Evolutionary conservation across 1,284 basidiomycete species (phyloP), one percentile per base, ranked within the genome.

Genomic region (Heliocybe sulcata): DNA sequence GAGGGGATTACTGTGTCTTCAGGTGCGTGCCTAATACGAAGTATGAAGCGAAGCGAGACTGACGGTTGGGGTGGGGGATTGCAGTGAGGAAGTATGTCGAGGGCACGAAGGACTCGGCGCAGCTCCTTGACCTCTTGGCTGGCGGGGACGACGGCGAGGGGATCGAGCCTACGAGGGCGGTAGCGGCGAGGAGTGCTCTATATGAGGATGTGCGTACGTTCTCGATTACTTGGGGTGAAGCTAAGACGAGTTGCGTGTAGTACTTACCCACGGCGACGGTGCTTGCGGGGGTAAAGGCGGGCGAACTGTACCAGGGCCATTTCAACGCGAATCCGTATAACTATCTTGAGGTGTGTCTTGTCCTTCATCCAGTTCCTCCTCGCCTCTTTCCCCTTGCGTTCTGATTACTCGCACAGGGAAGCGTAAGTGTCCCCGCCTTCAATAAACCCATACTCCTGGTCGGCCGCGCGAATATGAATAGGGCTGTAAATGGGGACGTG

Each of bases 261-360:
- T 96, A 99, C 68, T 76, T 98, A 10, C 79, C 93, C 0, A 77
- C 81, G 27, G 78, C 86, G 1, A 83, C 82, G 0, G 71, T 98
- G 19, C 70, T 84, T 26, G 92, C 94, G 6, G 96, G 94, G 1
- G 77, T 98, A 54, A 95, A 94, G 68, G 82, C 83, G 9, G 92
- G 92, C 0, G 77, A 88, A 52, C 81, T 95, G 10, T 81, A 94
- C 62, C 91, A 96, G 70, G 97, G 97, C 0, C 87, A 94, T 67
- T 99, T 98, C 75, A 95, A 92, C 65, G 92, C 95, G 3, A 98
- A 92, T 64, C 85, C 88, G 58, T 99, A 93, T 76, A 99, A 99
- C 69, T 99, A 96, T 65, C 78, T 98, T 6, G 94, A 98, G 77
- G 90, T 88, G 52, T 52, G 74, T 61, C n/a, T 12, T 55, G 20